A percentile compares a stretch with the other conserved stretches of the same genome.
Conservation (phyloP, 148 eudicot species). For the Camellia japonica region DNA sequence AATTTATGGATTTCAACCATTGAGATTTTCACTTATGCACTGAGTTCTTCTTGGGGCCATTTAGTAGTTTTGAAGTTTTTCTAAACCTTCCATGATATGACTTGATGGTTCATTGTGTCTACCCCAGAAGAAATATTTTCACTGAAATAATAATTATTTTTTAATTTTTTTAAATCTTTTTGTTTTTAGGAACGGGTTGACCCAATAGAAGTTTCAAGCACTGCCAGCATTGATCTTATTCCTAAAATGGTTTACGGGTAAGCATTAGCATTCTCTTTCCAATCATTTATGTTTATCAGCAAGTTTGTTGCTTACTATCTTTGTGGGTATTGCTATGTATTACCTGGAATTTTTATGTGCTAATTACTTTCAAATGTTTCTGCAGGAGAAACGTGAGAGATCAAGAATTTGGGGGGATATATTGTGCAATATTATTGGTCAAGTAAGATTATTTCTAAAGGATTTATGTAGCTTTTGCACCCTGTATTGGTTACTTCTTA, state of each 20-base stretch:
- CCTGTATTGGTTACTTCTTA: background rate
- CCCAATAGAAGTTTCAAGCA: slow-evolving; percentile 58
- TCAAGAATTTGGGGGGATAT: slow-evolving; percentile 80
- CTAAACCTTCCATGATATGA: background rate
- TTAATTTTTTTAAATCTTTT: no score
- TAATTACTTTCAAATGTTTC: background rate
- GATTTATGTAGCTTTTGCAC: background rate
- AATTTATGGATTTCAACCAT: background rate
- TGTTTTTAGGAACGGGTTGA: slow-evolving; percentile 66
- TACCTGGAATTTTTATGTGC: background rate
- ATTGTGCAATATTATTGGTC: slow-evolving; percentile 66
- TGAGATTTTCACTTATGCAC: background rate
- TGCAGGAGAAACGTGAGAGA: slow-evolving; percentile 60
- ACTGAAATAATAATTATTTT: no score
- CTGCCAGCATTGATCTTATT: slow-evolving; percentile 58
- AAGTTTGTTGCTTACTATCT: background rate
- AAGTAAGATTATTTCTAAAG: slow-evolving; percentile 42
- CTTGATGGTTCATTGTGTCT: background rate
- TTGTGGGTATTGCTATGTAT: background rate
- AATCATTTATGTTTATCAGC: slow-evolving; percentile 4
- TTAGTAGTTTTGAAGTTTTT: background rate
- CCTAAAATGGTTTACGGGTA: slow-evolving; percentile 93
- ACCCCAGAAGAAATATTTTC: background rate
- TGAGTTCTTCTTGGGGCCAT: background rate
- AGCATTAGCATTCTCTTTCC: slow-evolving; percentile 15